Percentiles rank a stretch among this genome's conserved stretches.
Evolutionary conservation across 352 stramenopile species (phyloP).

Genomic region (Pythium volutum): DNA sequence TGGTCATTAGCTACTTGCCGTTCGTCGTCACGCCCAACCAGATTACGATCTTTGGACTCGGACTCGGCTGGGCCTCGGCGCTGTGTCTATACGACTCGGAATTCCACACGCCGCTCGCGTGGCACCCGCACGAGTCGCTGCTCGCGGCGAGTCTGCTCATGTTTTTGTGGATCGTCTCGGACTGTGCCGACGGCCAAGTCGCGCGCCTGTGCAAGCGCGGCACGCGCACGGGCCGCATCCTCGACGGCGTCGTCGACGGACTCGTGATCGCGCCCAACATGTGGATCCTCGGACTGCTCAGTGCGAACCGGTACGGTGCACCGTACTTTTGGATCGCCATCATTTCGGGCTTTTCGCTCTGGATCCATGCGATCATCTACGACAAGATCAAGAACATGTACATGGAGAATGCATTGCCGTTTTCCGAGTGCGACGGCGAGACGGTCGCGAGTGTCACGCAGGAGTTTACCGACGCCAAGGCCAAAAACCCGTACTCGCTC

Average conservation of each 20-base stretch:
- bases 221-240: constrained; percentile 75
- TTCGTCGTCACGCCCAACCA: constrained; percentile 86
- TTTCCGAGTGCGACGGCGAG: constrained; percentile 78
- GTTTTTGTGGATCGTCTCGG: constrained; percentile 85
- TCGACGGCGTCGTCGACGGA: constrained; percentile 74
- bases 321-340: constrained; percentile 52
- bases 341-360: constrained; percentile 64
- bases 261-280: constrained; percentile 77
- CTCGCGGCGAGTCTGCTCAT: constrained; percentile 54
- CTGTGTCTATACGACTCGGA: constrained; percentile 79
- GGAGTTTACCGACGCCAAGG: constrained; percentile 62
- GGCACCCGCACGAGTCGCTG: constrained; percentile 55
- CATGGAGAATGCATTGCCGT: constrained; percentile 78
- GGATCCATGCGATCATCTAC: constrained; percentile 80
- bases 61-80: constrained; percentile 62
- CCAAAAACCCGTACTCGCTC: constrained; percentile 56
- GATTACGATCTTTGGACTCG: constrained; percentile 79
- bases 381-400: constrained; percentile 89
- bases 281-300: constrained; percentile 52
- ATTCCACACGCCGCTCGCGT: constrained; percentile 67
- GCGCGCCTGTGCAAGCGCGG: constrained; percentile 79
- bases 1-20: constrained; percentile 81
- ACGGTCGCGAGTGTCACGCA: constrained; percentile 72
- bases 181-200: constrained; percentile 80
- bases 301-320: constrained; percentile 52